Evolutionary conservation across 2,329 filamentous ascomycete species (phyloP), one percentile per base, ranked within the genome.

Genomic region (Colletotrichum lupini): DNA sequence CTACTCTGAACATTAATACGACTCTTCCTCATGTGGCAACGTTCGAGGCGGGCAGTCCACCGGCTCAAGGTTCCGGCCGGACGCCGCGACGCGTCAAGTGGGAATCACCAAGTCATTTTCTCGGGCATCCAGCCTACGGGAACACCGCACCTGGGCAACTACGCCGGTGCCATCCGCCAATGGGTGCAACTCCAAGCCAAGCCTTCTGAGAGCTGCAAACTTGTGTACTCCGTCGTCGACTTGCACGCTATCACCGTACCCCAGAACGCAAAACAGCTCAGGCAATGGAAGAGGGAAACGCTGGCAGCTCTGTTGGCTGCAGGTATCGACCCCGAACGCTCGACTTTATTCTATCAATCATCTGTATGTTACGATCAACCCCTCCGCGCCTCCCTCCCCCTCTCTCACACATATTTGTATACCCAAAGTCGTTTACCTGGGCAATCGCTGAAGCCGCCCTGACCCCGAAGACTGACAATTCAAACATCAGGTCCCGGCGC

Each of bases 121-220:
- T 98, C 97, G 4, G 97, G 95, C 66, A 99, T 99, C 77, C 97
- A 99, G 82, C 97, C 97, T 22, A 99, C 97, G 0, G 97, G 96
- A 46, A 89, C 97, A 28, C 97, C 97, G 16, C 97, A 99, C 82
- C 85, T 99, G 35, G 97, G 97, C 68, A 99, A 99, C 84, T 99
- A 98, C 82, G 89, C 97, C 12, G 97, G 97, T 30, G 97, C 97
- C 19, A 85, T 99, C 68, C 90, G 91, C 63, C 91, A 95, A 87
- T 99, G 97, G 97, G 93, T 93, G 59, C 87, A 88, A 74, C 87
- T 98, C 8, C 96, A 99, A 76, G 85, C 95, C 74, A 85, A 88
- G 49, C 86, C 91, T 0, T 76, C 84, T 0, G 80, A 87, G 2
- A 85, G 84, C 5, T 90, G 91, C 12, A 92, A 88, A 71, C 86